phyloP scores from a whole-genome alignment of 1,284 basidiomycete species.

The Irpex sp. region DNA sequence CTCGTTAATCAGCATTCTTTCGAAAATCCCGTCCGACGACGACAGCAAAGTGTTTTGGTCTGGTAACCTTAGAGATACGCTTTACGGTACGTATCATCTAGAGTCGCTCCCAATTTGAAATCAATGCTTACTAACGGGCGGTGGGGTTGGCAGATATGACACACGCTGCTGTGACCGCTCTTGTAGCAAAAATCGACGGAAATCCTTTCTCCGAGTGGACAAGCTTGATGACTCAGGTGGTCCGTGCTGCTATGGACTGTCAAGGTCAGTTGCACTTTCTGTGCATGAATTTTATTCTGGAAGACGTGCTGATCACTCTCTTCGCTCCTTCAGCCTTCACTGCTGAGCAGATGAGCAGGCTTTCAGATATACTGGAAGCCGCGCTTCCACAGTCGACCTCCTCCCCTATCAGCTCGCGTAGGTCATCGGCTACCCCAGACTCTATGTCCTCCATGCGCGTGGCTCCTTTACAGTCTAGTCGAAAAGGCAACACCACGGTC shows the following conservation, averaged over 20 bases:
- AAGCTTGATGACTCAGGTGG: slow-evolving; percentile 44
- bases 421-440: slow-evolving; percentile 13
- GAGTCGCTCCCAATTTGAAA: slow-evolving; percentile 10
- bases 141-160: slow-evolving; percentile 3
- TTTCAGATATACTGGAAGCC: slow-evolving; percentile 33
- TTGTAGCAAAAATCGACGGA: slow-evolving; percentile 32
- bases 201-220: slow-evolving; percentile 34
- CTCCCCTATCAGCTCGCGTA: slow-evolving; percentile 18
- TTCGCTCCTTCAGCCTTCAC: slow-evolving; percentile 48
- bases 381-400: slow-evolving; percentile 26
- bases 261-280: slow-evolving; percentile 38
- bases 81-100: slow-evolving; percentile 55
- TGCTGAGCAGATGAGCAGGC: slow-evolving; percentile 46
- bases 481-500: slow-evolving; percentile 6
- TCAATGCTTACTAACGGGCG: too few relatives aligned
- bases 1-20: slow-evolving; percentile 63
- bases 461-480: slow-evolving; percentile 7
- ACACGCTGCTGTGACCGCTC: slow-evolving; percentile 30
- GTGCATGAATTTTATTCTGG: background rate
- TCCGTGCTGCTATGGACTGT: slow-evolving; percentile 50
- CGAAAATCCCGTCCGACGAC: slow-evolving; percentile 70
- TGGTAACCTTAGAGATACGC: slow-evolving; percentile 48
- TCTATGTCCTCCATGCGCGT: slow-evolving; percentile 8
- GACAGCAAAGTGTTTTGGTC: slow-evolving; percentile 74
- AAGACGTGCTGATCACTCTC: slow-evolving; percentile 1